phyloP scores from a whole-genome alignment of 495 filamentous ascomycete species.

The Aspergillus leporis region DNA sequence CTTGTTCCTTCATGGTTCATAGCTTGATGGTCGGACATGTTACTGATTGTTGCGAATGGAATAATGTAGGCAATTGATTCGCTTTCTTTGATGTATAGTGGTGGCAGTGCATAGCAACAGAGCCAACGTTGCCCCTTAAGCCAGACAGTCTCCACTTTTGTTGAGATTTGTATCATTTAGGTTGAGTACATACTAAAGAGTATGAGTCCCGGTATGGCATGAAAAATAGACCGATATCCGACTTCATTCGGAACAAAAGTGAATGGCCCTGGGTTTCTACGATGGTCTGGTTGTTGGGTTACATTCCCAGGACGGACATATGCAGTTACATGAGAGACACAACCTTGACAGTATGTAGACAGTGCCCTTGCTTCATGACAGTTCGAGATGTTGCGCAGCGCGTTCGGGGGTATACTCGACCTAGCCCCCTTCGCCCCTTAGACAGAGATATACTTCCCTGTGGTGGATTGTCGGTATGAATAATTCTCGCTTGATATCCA shows the following conservation, averaged over 20 bases:
- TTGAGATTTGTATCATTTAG: background rate
- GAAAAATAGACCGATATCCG: background rate
- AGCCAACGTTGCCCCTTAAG: background rate
- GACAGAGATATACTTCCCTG: background rate
- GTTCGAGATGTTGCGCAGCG: background rate
- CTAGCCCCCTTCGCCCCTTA: background rate
- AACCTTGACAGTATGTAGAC: background rate
- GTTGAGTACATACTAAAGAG: background rate
- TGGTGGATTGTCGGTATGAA: background rate
- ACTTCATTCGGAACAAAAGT: background rate
- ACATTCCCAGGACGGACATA: background rate
- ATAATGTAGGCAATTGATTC: background rate
- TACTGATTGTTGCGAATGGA: background rate
- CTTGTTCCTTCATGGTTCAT: slow-evolving; percentile 22
- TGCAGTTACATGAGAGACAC: background rate
- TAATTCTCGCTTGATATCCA: background rate
- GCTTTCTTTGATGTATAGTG: background rate
- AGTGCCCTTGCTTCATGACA: background rate
- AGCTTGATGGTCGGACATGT: slow-evolving; percentile 22
- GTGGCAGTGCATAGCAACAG: slow-evolving; percentile 1
- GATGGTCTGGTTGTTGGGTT: background rate
- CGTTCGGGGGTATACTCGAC: background rate
- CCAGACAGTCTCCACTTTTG: background rate
- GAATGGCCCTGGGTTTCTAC: background rate
- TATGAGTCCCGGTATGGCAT: background rate